phyloP scores from a whole-genome alignment of 2,329 filamentous ascomycete species.

The Cladosporium colombiae region DNA sequence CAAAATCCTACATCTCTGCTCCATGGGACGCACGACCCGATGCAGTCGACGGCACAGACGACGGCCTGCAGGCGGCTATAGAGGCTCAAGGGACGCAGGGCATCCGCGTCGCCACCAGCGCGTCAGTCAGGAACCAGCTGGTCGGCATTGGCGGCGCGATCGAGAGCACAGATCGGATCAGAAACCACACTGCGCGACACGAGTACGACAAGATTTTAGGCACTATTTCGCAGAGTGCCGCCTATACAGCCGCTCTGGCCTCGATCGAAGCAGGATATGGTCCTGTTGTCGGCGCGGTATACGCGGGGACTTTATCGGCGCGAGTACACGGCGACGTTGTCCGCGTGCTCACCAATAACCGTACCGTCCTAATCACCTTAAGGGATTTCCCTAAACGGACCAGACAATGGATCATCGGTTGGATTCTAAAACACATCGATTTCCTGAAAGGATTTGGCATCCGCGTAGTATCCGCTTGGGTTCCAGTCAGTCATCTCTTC shows the following conservation, averaged over 20 bases:
- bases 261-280: slow-evolving; percentile 7
- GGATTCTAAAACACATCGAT: no score
- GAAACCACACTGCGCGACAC: neutral
- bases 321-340: neutral
- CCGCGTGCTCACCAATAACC: slow-evolving; percentile 2
- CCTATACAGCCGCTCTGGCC: neutral
- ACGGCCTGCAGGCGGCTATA: neutral
- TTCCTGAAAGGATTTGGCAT: neutral
- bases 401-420: neutral
- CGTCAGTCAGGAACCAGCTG: slow-evolving; percentile 7
- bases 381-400: neutral
- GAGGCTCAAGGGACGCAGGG: neutral
- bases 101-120: slow-evolving; percentile 12
- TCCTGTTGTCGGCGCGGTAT: neutral
- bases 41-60: neutral
- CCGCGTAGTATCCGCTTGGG: neutral
- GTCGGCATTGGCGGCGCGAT: slow-evolving; percentile 5
- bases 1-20: neutral
- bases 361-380: neutral
- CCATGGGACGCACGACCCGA: slow-evolving; percentile 8
- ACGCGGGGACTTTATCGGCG: neutral
- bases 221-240: neutral
- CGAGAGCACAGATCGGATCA: neutral
- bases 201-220: slow-evolving; percentile 12
- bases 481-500: neutral